Base-by-base conservation (phyloP, 352 stramenopile species). In the Thraustochytrium striatum region DNA sequence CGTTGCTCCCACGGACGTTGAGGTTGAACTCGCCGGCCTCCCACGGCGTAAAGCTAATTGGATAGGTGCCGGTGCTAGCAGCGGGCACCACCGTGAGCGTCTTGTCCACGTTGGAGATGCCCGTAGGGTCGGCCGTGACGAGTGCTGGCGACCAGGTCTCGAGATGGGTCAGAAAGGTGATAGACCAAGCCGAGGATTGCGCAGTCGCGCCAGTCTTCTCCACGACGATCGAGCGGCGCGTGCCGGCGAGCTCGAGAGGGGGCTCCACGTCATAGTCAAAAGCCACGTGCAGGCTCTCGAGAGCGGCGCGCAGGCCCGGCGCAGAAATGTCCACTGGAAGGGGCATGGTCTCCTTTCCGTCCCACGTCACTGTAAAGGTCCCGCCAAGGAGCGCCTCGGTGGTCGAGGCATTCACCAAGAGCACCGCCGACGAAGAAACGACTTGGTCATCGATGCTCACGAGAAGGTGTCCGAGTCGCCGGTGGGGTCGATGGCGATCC, bases 121-220 rank as follows among this genome's bases (percentile, higher is more conserved):
- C 3, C 3, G 55, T 8, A 35, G 5, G 43, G 19, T 30, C 36
- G 19, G n/a, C 52, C 2, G 9, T 44, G 35, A 62, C 16, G 19
- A 52, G 11, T 1, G 73, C 36, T 21, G 53, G 70, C 39, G 36
- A 21, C 65, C 89, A 91, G 50, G 87, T 78, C 5, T 89, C 82
- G 43, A 98, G 86, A 81, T 95, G 86, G 35, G 90, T 94, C 0
- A 94, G 65, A 81, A 98, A 98, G 28, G 93, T 98, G 58, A 98
- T 88, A 35, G 79, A 83, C 91, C 91, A 98, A 55, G 88, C 83
- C 8, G 55, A 69, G 1, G 58, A 83, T 13, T 85, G 83, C 79
- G 84, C 44, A 39, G 89, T 82, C 36, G 55, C 73, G 11, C 57
- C 36, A 41, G 57, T 28, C 21, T 30, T 41, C 53, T 88, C 73